A percentile compares a stretch with the other conserved stretches of the same genome.
Conservation (phyloP, 2,329 filamentous ascomycete species). For the Ambrosiella xylebori region DNA sequence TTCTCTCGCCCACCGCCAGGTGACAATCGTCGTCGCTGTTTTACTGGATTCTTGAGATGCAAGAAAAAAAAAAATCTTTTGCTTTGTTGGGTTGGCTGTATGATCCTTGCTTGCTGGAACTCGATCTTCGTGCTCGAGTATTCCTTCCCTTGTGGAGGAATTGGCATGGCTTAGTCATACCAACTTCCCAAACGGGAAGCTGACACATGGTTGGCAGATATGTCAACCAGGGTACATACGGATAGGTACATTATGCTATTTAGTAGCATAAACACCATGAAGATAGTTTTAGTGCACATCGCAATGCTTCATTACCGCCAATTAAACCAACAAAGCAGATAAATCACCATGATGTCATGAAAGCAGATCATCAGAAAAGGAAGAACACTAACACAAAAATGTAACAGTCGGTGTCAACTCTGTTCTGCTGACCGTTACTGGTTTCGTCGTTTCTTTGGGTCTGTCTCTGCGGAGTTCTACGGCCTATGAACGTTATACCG, state of each 20-base stretch:
- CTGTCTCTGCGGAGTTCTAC: conserved; percentile 62
- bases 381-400: background rate
- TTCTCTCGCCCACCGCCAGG: background rate
- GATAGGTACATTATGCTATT: background rate
- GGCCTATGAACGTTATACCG: conserved; percentile 56
- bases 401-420: conserved; percentile 33
- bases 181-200: background rate
- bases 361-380: conserved; percentile 12
- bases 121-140: background rate
- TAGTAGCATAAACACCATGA: background rate
- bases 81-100: background rate
- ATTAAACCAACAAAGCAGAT: no score
- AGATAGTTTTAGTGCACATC: background rate
- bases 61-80: background rate
- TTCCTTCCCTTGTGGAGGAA: background rate
- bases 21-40: no score
- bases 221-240: background rate
- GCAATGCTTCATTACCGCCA: background rate
- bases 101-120: background rate
- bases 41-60: background rate
- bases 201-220: background rate
- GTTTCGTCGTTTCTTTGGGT: conserved; percentile 68
- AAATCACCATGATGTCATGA: background rate
- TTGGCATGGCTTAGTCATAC: background rate
- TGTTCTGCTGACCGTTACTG: conserved; percentile 54